Conservation (phyloP, 2,329 filamentous ascomycete genomes). For the Exophiala mesophila region DNA sequence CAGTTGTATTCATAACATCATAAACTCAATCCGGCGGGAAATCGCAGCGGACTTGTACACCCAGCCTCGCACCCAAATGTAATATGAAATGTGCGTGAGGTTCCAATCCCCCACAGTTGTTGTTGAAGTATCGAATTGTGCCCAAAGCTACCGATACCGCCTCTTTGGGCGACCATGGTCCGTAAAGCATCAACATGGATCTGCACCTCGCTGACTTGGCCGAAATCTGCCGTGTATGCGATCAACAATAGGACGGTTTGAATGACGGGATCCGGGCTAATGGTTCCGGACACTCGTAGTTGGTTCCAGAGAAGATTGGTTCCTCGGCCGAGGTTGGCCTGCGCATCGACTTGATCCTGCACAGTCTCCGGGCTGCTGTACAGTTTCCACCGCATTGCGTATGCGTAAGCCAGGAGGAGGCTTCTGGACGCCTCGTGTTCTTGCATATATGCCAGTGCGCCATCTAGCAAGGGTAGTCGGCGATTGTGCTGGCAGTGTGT, state of each 20-base stretch:
- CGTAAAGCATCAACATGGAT: constrained; percentile 21
- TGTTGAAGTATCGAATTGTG: constrained; percentile 17
- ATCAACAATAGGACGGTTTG: constrained; percentile 25
- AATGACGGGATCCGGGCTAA: constrained; percentile 23
- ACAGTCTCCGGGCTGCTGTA: constrained; percentile 9
- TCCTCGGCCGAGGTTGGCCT: constrained; percentile 18
- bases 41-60: constrained; percentile 14
- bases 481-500: constrained; percentile 14
- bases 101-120: constrained; percentile 17
- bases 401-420: constrained; percentile 19
- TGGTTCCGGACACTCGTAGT: constrained; percentile 13
- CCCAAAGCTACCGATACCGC: constrained; percentile 18
- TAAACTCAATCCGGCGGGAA: constrained; percentile 15
- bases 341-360: constrained; percentile 19
- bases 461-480: constrained; percentile 5
- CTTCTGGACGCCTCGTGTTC: constrained; percentile 19
- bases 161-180: constrained; percentile 23
- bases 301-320: constrained; percentile 24
- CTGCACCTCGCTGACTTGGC: constrained; percentile 13
- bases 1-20: no score
- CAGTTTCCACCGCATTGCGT: constrained; percentile 10
- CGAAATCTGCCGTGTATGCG: constrained; percentile 23
- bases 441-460: constrained; percentile 14
- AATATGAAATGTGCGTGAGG: constrained; percentile 18
- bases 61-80: constrained; percentile 15